Percentiles rank a stretch among this genome's conserved stretches.
phyloP scores from a whole-genome alignment of 768 basidiomycete genomes.

The Albatrellus ellisii region DNA sequence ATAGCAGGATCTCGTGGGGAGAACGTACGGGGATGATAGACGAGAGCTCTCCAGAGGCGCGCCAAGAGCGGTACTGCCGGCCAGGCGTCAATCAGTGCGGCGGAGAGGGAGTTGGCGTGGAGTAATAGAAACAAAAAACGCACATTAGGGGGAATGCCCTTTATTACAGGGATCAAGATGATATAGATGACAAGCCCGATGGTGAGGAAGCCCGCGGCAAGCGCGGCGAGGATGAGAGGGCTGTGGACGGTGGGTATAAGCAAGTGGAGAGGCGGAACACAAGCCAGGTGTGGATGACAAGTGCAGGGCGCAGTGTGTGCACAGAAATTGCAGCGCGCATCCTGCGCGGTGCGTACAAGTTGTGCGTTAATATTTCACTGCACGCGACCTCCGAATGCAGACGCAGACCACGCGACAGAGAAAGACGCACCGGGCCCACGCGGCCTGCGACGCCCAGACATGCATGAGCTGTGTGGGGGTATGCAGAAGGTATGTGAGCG shows the following conservation, averaged over 20 bases:
- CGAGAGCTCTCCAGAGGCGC: constrained; percentile 54
- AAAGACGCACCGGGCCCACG: constrained; percentile 35
- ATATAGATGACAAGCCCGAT: constrained; percentile 62
- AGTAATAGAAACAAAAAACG: constrained; percentile 17
- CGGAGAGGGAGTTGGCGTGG: background rate
- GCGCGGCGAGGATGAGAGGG: constrained; percentile 37
- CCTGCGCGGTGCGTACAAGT: background rate
- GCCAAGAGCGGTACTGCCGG: constrained; percentile 59
- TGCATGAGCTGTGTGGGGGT: constrained; percentile 38
- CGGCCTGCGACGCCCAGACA: constrained; percentile 30
- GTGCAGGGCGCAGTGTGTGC: too few species aligned
- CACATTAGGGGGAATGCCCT: constrained; percentile 59
- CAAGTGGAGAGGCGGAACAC: too few species aligned
- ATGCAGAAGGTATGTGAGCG: constrained; percentile 47
- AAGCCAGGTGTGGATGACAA: background rate
- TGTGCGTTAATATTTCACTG: background rate
- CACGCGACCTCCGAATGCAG: background rate
- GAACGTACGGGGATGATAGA: constrained; percentile 44
- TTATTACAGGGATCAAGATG: constrained; percentile 49
- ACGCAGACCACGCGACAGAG: too few species aligned
- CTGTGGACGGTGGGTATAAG: too few species aligned
- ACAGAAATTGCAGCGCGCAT: too few species aligned
- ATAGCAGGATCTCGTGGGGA: background rate
- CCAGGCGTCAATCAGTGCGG: background rate
- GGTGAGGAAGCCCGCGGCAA: constrained; percentile 45